phyloP scores from a whole-genome alignment of 306 rosid genomes.

The Prinsepia uniflora region DNA sequence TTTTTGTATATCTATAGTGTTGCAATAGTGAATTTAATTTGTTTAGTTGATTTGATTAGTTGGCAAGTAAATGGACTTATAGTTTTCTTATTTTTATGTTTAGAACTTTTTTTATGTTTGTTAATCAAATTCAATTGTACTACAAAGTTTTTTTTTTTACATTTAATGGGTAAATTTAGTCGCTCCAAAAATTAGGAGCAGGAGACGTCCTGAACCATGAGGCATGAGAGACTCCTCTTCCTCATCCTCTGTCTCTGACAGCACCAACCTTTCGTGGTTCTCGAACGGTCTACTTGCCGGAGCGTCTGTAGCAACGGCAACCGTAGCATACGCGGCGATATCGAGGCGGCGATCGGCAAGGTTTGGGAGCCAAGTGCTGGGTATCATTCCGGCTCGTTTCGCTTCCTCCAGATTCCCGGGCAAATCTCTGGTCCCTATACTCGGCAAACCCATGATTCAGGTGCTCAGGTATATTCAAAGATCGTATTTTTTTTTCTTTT shows the following conservation, averaged over 20 bases:
- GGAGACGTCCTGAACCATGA: too few species aligned
- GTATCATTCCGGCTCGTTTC: conserved; percentile 17
- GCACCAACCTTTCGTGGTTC: background rate
- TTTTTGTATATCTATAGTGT: too few species aligned
- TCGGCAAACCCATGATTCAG: conserved; percentile 19
- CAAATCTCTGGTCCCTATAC: conserved; percentile 16
- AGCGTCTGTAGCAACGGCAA: background rate
- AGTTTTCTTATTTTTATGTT: too few species aligned
- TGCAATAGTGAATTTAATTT: too few species aligned
- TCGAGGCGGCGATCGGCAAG: background rate
- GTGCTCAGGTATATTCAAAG: background rate
- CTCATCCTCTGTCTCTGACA: background rate
- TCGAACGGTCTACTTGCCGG: background rate
- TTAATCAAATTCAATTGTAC: too few species aligned
- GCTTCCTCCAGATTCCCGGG: conserved; percentile 16
- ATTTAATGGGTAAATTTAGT: too few species aligned
- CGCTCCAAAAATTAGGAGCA: too few species aligned
- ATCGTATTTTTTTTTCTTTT: too few species aligned
- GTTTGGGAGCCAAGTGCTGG: conserved; percentile 16
- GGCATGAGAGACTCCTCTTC: background rate
- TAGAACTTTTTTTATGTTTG: too few species aligned
- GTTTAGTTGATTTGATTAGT: too few species aligned
- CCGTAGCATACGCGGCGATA: conserved; percentile 5
- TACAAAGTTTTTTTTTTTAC: too few species aligned
- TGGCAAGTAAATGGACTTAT: too few species aligned